Evolutionary conservation across 140 eudicot species (phyloP).

Genomic region (Oenanthe javanica): DNA sequence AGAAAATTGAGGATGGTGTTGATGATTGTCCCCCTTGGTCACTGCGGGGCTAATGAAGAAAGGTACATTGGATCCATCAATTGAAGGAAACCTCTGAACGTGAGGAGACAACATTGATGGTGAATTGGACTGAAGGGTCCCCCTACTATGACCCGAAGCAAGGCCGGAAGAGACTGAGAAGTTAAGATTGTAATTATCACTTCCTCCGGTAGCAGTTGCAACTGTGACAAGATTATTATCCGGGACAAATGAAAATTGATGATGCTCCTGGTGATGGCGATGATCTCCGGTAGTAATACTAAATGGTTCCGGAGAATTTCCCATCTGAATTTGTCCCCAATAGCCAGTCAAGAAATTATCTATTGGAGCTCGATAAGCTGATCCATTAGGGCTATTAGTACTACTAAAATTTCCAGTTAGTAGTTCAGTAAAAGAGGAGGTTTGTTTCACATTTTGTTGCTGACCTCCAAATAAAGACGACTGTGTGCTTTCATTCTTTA

Average conservation of each 20-base stretch:
- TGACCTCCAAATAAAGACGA: slow-evolving; percentile 14
- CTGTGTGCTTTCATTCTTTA: slow-evolving; percentile 44
- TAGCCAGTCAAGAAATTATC: neutral
- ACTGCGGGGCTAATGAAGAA: slow-evolving; percentile 44
- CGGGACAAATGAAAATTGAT: slow-evolving; percentile 57
- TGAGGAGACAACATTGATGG: slow-evolving; percentile 48
- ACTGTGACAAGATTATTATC: slow-evolving; percentile 25
- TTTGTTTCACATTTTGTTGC: slow-evolving; percentile 38
- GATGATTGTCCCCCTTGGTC: slow-evolving; percentile 34
- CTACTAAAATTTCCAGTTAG: slow-evolving; percentile 38
- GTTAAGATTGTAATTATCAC: slow-evolving; percentile 45
- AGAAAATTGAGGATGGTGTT: slow-evolving; percentile 33
- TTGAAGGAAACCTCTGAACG: slow-evolving; percentile 47
- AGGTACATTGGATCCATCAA: slow-evolving; percentile 48
- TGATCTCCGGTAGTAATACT: slow-evolving; percentile 25
- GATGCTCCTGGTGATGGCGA: slow-evolving; percentile 23
- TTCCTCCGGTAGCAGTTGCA: slow-evolving; percentile 24
- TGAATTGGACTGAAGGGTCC: slow-evolving; percentile 99
- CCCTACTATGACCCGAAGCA: slow-evolving; percentile 78
- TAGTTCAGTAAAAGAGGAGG: slow-evolving; percentile 77
- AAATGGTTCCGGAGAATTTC: slow-evolving; percentile 11
- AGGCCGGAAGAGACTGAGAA: slow-evolving; percentile 57
- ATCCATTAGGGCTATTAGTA: slow-evolving; percentile 25
- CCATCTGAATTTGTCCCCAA: neutral
- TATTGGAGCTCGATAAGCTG: slow-evolving; percentile 8